Evolutionary conservation across 176 grass and related monocot genomes (phyloP), one percentile per base, ranked within the genome.

Genomic region (Paspalum vaginatum): DNA sequence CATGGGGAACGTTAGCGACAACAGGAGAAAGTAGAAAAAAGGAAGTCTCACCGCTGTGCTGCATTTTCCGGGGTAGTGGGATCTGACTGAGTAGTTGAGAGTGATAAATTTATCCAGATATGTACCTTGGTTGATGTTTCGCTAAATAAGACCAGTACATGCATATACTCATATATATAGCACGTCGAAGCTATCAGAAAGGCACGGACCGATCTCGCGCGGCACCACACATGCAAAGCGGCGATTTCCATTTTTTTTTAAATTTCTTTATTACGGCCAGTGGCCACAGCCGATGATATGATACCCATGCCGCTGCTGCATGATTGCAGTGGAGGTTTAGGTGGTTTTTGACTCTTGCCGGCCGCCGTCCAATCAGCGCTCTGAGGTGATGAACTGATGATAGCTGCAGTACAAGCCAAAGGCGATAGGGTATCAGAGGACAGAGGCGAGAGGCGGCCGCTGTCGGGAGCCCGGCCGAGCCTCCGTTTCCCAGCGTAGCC

Each of bases 351-450:
- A 73, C 80, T 78, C 49, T 78, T 3, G 10, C 47, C 0, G 15
- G 80, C 40, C 41, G 10, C 26, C 26, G 39, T 72, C 74, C 74
- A 88, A 83, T 66, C 16, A 18, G 62, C 24, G 11, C 10, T 25
- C 21, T 26, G 37, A 4, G n/a, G n/a, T n/a, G n/a, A n/a, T n/a
- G n/a, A n/a, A n/a, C n/a, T 26, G 32, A 32, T 77, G 74, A 78
- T 82, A 82, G 51, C 61, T 68, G 77, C 55, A 47, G 73, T 58
- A 43, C 55, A 17, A 67, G 69, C 60, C 32, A 50, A 75, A 75
- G 57, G 27, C 20, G 65, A 83, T 58, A 83, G 65, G 66, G 25
- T 65, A 83, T 78, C 73, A 70, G 73, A 78, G 66, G 56, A 13
- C 13, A 37, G 46, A 32, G 16, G 41, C 39, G 45, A 55, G 71